Evolutionary conservation across 176 grass and related monocot genomes (phyloP).

Genomic region (Rhynchospora tenuis): DNA sequence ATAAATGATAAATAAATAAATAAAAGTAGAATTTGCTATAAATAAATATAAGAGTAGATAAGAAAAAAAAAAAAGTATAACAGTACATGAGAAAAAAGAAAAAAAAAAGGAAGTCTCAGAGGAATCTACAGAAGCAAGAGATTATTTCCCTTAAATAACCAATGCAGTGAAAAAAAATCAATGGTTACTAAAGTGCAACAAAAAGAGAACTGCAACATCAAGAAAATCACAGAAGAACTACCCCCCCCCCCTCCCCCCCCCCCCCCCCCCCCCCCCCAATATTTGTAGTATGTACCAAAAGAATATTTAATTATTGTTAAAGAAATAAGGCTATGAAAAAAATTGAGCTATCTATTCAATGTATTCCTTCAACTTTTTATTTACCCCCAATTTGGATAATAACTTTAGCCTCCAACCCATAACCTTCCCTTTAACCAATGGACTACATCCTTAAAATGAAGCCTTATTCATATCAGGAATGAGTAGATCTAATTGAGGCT

Average conservation of each 20-base stretch:
- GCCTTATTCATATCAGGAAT: background rate
- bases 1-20: background rate
- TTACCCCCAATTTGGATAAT: background rate
- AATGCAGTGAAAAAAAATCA: background rate
- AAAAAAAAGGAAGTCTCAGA: background rate
- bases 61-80: slow-evolving; percentile 7
- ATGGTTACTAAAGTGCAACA: background rate
- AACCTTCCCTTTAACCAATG: background rate
- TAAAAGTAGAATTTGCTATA: background rate
- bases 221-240: background rate
- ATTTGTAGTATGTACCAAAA: background rate
- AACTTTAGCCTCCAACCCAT: background rate
- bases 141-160: background rate
- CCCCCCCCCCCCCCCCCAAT: no score
- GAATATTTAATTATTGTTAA: background rate
- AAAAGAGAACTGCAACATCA: background rate
- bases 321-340: background rate
- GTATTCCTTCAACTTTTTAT: background rate
- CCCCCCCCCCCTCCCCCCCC: no score
- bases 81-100: slow-evolving; percentile 2
- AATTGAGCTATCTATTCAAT: background rate
- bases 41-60: background rate
- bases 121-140: background rate
- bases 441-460: background rate
- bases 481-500: background rate